Evolutionary conservation across 768 basidiomycete species (phyloP).

Genomic region (Tricholoma flavovirens): DNA sequence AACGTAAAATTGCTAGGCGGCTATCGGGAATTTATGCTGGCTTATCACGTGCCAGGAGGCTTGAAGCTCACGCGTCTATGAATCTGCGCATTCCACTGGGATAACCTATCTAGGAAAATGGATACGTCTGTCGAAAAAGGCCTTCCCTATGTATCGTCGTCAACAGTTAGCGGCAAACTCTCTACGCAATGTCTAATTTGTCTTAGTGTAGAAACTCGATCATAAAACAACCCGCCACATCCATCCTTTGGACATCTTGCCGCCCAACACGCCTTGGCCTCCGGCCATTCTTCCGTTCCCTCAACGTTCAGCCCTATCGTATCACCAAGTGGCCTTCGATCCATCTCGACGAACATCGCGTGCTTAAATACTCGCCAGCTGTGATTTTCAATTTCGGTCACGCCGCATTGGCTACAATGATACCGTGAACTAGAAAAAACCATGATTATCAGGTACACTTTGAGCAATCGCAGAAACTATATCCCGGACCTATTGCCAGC

Average conservation of each 20-base stretch:
- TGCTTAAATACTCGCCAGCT: conserved; percentile 61
- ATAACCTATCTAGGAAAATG: not conserved
- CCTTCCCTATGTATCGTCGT: conserved; percentile 11
- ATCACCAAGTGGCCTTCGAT: conserved; percentile 54
- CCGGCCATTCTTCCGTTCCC: conserved; percentile 50
- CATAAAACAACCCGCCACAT: conserved; percentile 55
- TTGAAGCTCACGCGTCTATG: too few species aligned
- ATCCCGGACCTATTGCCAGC: conserved; percentile 38
- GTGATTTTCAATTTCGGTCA: conserved; percentile 47
- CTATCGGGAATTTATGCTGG: too few species aligned
- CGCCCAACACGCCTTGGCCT: conserved; percentile 58
- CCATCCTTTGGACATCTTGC: conserved; percentile 45
- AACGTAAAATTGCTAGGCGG: too few species aligned
- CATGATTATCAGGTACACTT: not conserved
- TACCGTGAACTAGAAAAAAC: conserved; percentile 23
- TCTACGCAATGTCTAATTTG: conserved; percentile 55
- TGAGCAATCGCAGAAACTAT: not conserved
- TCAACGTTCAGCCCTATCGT: conserved; percentile 35
- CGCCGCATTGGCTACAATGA: conserved; percentile 51
- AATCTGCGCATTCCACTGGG: not conserved
- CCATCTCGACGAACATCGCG: conserved; percentile 52
- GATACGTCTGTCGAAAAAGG: not conserved
- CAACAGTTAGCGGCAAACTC: conserved; percentile 38
- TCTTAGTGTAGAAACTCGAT: conserved; percentile 50
- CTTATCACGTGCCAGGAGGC: too few species aligned